Evolutionary conservation across 176 grass and related monocot species (phyloP), one percentile per base, ranked within the genome.

Genomic region (Avena sativa): DNA sequence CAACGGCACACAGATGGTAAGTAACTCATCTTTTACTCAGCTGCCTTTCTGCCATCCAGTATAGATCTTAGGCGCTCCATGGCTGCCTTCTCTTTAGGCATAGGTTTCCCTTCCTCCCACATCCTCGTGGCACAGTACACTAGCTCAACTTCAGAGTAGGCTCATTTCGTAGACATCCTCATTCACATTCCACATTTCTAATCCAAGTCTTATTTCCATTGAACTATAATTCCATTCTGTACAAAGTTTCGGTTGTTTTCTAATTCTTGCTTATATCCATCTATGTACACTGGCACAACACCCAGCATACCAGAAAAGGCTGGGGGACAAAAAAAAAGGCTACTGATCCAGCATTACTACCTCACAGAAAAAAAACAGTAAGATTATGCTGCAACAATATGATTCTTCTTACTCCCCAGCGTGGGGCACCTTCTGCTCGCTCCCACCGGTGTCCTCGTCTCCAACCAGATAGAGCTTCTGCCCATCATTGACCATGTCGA

Each of bases 391-490:
- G 58, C 52, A 38, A 4, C n/a, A 74, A 0, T 5, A 74, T 49
- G 81, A 14, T 49, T 44, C 17, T 17, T 60, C 20, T 16, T 23
- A 30, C 8, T 28, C 26, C 8, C 1, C 8, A 4, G 0, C 1
- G 1, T 0, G 3, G 17, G 3, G 9, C 15, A 47, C 25, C 36
- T 83, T 70, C 50, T 53, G 71, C 57, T 79, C 50, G 9, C 53
- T 66, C 16, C 68, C 19, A 4, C 79, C 81, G 4, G n/a, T 43
- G 63, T 87, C 87, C 19, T 88, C 67, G 83, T 49, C 89, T 71
- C 79, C 26, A 64, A 96, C 94, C 16, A 96, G 83, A 74, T 89
- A 94, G 48, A 94, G 60, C 77, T 91, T 93, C 87, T 94, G 97
- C 17, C 89, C 83, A 15, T 96, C 94, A 50, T 8, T 73, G 68